Base-by-base conservation (phyloP, 805 yeast genomes). In the Barnettozyma botsteinii region DNA sequence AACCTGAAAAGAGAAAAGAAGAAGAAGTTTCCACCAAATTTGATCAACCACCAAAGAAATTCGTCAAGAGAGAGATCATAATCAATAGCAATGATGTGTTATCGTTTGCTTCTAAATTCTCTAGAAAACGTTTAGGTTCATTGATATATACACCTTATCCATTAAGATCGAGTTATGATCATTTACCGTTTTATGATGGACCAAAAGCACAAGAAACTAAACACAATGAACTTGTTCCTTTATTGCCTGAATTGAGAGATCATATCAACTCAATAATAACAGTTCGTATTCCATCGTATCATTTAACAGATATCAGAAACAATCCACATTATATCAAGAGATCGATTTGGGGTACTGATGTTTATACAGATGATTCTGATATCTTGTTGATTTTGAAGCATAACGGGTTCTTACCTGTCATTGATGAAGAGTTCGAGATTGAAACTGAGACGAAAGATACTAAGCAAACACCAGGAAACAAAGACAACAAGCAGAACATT, bases 301-400 rank as follows among this genome's bases (percentile, higher is more conserved):
- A 53, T 4, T 45, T 60, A 10, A 43, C 49, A 12, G 55, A 56
- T 25, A 34, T 55, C 10, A 41, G 31, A 14, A 56, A 56, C 43
- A 56, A 53, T 38, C 36, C 42, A 23, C 45, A 52, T 33, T 55
- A 47, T 28, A 40, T 33, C 13, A 45, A 51, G 14, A 45, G 60
- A 18, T 71, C 73, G 33, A 47, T 88, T 2, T 91, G 98, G 98
- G 98, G 98, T 2, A 75, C 89, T 2, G 95, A 89, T 32, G 68
- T 93, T 1, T 93, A 91, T 60, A 85, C 97, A 0, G 98, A 93
- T 60, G 98, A 91, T 59, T 83, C 95, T 1, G 96, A 91, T 59
- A 65, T 89, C 2, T 69, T 91, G 27, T 69, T 85, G 5, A 82
- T 80, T 0, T 63, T 91, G 37, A 73, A 77, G 46, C 98, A 93